These are phyloP conservation scores for Penicillium angulare DNA, from an alignment of 495 filamentous ascomycete species.

Conservation along the genomic window DNA sequence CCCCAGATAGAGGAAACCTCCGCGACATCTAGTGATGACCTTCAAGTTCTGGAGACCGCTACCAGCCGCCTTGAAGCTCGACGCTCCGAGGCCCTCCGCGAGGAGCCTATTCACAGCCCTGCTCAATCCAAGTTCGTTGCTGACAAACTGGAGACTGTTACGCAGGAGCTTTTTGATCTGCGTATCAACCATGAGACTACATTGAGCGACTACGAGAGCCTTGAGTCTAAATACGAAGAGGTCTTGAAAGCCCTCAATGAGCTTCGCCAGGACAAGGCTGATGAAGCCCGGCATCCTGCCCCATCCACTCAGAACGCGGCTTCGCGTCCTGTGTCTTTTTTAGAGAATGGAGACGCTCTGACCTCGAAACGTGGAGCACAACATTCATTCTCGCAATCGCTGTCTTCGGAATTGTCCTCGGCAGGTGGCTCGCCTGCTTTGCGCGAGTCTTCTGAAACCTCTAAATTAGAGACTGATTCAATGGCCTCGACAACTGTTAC, in stretches of 20 bases:
- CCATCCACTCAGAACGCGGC: conserved; percentile 46
- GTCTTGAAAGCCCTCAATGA: conserved; percentile 77
- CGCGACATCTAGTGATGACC: conserved; percentile 20
- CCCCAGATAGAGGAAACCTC: conserved; percentile 12
- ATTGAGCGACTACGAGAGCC: conserved; percentile 73
- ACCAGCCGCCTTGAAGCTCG: conserved; percentile 29
- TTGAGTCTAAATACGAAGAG: conserved; percentile 88
- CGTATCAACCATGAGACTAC: conserved; percentile 86
- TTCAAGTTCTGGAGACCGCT: conserved; percentile 32
- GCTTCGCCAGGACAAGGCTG: conserved; percentile 74
- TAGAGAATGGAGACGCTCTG: conserved; percentile 75
- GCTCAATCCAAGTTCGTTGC: conserved; percentile 82
- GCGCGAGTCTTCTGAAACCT: conserved; percentile 57
- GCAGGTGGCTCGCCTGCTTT: conserved; percentile 78
- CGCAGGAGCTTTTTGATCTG: conserved; percentile 88
- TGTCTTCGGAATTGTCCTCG: conserved; percentile 95
- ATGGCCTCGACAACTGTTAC: conserved; percentile 14
- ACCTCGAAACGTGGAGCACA: conserved; percentile 71
- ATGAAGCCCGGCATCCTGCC: conserved; percentile 72
- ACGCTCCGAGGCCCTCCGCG: conserved; percentile 14
- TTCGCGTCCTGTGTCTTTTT: conserved; percentile 83
- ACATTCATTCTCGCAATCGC: conserved; percentile 86
- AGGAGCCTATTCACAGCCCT: conserved; percentile 57
- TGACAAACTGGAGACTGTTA: conserved; percentile 90
- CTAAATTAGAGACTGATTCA: conserved; percentile 24